Evolutionary conservation across 768 basidiomycete species (phyloP), one percentile per base, ranked within the genome.

Genomic region (Xerocomellus intermedius): DNA sequence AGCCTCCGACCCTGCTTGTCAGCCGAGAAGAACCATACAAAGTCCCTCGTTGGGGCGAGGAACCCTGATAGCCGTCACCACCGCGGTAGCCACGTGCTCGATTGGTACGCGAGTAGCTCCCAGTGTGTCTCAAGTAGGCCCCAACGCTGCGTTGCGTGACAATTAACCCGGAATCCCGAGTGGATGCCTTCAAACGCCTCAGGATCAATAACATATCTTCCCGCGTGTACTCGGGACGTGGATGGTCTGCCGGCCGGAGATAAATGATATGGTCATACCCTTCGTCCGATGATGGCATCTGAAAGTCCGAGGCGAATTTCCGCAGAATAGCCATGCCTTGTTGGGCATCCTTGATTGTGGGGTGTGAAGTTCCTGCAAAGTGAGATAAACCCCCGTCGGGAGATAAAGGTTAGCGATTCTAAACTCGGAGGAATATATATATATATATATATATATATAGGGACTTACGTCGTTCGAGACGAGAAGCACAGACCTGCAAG

Each of bases 291-390:
- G 67, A 66, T 28, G 90, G 90, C 26, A 74, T 65, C 64, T 75
- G 74, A 64, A 84, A 87, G 60, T 85, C 82, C 46, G 77, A 74
- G 44, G 79, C 78, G 69, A 93, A 90, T 49, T 82, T 81, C 56
- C 80, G 75, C 52, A 92, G 75, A n/a, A 91, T 73, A 35, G 74
- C 71, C 62, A 86, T 63, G 19, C 82, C 88, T 42, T 81, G 76
- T 64, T 80, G 79, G 49, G 79, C 75, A 59, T 70, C 77, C 58
- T 74, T 83, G 70, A 93, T 91, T 50, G 91, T 93, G 48, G 90
- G 91, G 72, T 91, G 90, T 46, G 73, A 76, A 35, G 77, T 78
- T 62, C 90, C 90, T 91, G 65, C 64, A 42, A 59, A 38, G 51
- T 54, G 52, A 49, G 52, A 60, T 43, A 49, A 42, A 26, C 51